Evolutionary conservation across 495 filamentous ascomycete genomes (phyloP), one percentile per base, ranked within the genome.

Genomic region (Aspergillus campestris): DNA sequence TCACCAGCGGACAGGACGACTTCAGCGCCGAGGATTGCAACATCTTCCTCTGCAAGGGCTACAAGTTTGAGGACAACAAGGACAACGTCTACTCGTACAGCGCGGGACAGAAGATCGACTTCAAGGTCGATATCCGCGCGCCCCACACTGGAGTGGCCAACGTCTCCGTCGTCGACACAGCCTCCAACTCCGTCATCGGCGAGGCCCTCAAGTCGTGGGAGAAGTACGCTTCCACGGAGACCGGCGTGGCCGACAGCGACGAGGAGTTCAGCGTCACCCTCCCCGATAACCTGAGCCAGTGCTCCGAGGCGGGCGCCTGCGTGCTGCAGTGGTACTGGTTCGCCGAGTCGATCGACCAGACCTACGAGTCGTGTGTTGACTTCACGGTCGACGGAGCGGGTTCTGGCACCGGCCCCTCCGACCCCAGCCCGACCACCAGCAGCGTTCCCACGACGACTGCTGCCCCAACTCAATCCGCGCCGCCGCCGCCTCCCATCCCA

Each of bases 321-420:
- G 81, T 82, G 18, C 67, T 87, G 27, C 82, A 87, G 58, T 80
- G 77, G 74, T 82, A 66, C 61, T 89, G 83, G 83, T 80, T 79
- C 52, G 82, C 81, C 42, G 43, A 72, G 34, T 74, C 71, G 7
- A 77, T 81, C 31, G 72, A 76, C 38, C 83, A 89, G 71, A 85
- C 83, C 27, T 87, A 87, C 51, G 80, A 87, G 72, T 74, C 75
- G 34, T 86, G 83, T 57, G 57, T 86, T 51, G 83, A 89, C 58
- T 86, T 88, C 61, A 78, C 75, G 34, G 58, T 83, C 34, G 58
- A 59, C 29, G 64, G 59, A n/a, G 57, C 58, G 14, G 55, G 56
- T 18, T 60, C 59, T 12, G 48, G 48, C 41, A 53, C 52, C 11
- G 18, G 48, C 45, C 37, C 37, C 29, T 14, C 48, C 12, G 39